A percentile compares a stretch with the other conserved stretches of the same genome.
Conservation (phyloP, 78 protist species). For the Pigoraptor vietnamica region DNA sequence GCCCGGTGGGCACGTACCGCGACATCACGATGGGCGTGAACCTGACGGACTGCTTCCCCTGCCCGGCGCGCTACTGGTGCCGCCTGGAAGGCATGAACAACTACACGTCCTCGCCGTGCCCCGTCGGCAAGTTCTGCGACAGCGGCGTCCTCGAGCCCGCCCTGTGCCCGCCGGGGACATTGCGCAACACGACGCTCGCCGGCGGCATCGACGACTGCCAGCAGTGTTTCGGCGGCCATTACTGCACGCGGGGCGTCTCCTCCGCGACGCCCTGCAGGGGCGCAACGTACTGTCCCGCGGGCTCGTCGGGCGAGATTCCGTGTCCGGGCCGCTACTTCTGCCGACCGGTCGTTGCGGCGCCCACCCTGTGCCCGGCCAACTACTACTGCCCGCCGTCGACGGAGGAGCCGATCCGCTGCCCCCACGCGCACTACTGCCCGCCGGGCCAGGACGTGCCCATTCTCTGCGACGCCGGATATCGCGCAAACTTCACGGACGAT, state of each 20-base stretch:
- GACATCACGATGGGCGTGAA: background rate
- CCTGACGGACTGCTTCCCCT: background rate
- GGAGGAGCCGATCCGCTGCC: conserved; percentile 23
- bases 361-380: conserved; percentile 11
- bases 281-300: background rate
- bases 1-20: conserved; percentile 40
- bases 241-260: background rate
- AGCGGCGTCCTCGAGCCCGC: conserved; percentile 12
- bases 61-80: conserved; percentile 29
- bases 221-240: background rate
- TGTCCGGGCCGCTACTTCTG: conserved; percentile 13
- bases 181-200: background rate
- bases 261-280: background rate
- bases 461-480: conserved; percentile 42
- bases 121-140: conserved; percentile 44
- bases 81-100: background rate
- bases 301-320: background rate
- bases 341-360: background rate
- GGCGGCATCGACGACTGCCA: background rate
- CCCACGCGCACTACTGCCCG: conserved; percentile 45
- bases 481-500: background rate
- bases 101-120: conserved; percentile 9
- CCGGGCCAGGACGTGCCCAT: conserved; percentile 10
- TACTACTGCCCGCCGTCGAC: conserved; percentile 19
- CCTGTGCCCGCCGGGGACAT: conserved; percentile 27